Evolutionary conservation across 371 early-diverging fungal species (phyloP).

Genomic region (Mucor irregularis): DNA sequence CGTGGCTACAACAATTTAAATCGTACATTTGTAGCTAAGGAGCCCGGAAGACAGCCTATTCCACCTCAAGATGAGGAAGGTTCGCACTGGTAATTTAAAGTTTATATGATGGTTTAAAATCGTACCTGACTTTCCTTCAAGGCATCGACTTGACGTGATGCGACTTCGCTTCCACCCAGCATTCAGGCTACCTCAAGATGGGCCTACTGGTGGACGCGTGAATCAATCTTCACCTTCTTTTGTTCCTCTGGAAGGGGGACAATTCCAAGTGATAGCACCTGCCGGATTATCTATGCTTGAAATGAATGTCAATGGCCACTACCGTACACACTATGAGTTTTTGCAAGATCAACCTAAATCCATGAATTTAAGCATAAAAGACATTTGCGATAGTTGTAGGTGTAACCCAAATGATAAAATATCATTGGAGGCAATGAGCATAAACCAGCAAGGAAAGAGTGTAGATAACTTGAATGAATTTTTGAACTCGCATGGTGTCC

Average conservation of each 20-base stretch:
- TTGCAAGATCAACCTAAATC: constrained; percentile 33
- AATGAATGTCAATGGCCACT: constrained; percentile 48
- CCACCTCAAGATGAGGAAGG: constrained; percentile 56
- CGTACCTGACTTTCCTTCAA: neutral
- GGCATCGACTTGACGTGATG: constrained; percentile 60
- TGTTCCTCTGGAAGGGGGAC: constrained; percentile 34
- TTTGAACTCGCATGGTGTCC: constrained; percentile 23
- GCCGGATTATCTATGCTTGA: constrained; percentile 62
- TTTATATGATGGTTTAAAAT: neutral
- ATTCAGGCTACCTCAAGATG: constrained; percentile 58
- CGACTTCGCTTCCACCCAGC: constrained; percentile 65
- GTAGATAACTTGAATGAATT: constrained; percentile 35
- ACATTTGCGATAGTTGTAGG: constrained; percentile 19
- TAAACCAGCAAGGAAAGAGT: constrained; percentile 30
- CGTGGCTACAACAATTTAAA: constrained; percentile 71
- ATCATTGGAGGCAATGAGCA: constrained; percentile 37
- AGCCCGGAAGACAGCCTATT: constrained; percentile 53
- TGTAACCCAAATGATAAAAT: constrained; percentile 35
- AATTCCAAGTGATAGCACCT: constrained; percentile 39
- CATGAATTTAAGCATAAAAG: constrained; percentile 4
- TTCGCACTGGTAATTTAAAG: constrained; percentile 55
- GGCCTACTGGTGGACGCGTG: constrained; percentile 16
- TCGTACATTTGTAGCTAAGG: constrained; percentile 62
- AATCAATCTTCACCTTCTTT: constrained; percentile 20
- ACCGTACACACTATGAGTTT: constrained; percentile 58